These are phyloP conservation scores for Pistacia integerrima DNA, from an alignment of 345 rosid species.

Conservation along the genomic window DNA sequence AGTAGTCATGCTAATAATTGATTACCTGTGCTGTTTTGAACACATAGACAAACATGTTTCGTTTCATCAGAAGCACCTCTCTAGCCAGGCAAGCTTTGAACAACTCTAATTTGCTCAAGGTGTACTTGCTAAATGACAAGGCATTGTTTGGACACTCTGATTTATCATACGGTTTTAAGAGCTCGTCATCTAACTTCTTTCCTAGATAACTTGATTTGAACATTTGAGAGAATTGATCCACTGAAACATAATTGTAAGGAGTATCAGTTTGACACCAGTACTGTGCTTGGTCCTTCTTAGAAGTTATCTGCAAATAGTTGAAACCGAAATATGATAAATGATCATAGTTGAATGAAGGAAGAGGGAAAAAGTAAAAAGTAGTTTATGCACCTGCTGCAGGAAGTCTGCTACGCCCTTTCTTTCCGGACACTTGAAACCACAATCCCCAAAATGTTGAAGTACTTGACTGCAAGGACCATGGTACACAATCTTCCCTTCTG, in stretches of 20 bases:
- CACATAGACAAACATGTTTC: constrained; percentile 43
- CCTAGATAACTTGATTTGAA: constrained; percentile 36
- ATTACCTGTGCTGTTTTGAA: constrained; percentile 40
- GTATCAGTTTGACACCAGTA: constrained; percentile 39
- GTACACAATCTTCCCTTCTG: constrained; percentile 55
- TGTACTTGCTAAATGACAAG: constrained; percentile 33
- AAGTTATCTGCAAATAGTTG: constrained; percentile 37
- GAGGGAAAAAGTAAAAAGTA: background rate
- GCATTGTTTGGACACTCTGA: constrained; percentile 28
- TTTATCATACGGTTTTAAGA: constrained; percentile 30
- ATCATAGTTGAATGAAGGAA: background rate
- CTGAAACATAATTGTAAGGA: constrained; percentile 41
- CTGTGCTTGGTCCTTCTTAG: constrained; percentile 51
- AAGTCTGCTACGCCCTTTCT: constrained; percentile 60
- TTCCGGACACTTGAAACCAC: constrained; percentile 60
- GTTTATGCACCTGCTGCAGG: constrained; percentile 46
- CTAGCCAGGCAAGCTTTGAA: constrained; percentile 46
- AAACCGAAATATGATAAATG: background rate
- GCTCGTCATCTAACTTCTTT: constrained; percentile 28
- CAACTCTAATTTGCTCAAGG: constrained; percentile 41
- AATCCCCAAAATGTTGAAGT: constrained; percentile 48
- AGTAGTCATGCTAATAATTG: background rate
- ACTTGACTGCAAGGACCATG: constrained; percentile 46
- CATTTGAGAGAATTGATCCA: constrained; percentile 29
- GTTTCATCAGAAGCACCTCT: constrained; percentile 51